Evolutionary conservation across 305 asterid species (phyloP).

Genomic region (Stenogyne calaminthoides): DNA sequence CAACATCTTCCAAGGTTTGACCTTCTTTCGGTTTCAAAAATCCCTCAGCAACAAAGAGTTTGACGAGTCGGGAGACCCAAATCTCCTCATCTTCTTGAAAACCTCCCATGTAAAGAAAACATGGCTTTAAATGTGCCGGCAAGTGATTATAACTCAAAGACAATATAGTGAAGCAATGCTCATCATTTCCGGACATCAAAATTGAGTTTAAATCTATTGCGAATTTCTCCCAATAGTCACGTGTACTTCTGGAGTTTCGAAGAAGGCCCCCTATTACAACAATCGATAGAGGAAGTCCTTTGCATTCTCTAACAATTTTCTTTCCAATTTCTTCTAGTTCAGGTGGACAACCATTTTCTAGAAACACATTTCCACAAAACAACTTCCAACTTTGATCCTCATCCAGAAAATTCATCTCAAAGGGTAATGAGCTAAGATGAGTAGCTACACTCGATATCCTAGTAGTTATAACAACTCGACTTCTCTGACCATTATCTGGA

Average conservation of each 20-base stretch:
- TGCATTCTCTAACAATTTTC: background rate
- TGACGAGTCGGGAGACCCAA: background rate
- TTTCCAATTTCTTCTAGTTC: background rate
- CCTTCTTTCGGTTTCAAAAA: background rate
- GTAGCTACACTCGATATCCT: background rate
- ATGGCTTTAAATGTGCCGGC: background rate
- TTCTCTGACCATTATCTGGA: too few relatives aligned
- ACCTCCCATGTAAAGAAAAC: background rate
- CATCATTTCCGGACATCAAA: background rate
- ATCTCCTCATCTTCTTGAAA: background rate
- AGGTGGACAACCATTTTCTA: background rate
- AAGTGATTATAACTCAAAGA: background rate
- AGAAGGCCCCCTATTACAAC: background rate
- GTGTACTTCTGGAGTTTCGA: background rate
- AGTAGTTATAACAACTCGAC: background rate
- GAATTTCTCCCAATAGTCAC: background rate
- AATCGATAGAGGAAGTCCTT: background rate
- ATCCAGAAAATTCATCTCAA: background rate
- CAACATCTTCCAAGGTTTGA: background rate
- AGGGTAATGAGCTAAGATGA: background rate
- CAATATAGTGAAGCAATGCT: background rate
- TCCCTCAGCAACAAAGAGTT: background rate
- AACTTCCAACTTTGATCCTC: background rate
- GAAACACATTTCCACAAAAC: background rate
- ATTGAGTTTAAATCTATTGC: background rate